Evolutionary conservation across 257 asterid species (phyloP).

Genomic region (Solanum arcanum): DNA sequence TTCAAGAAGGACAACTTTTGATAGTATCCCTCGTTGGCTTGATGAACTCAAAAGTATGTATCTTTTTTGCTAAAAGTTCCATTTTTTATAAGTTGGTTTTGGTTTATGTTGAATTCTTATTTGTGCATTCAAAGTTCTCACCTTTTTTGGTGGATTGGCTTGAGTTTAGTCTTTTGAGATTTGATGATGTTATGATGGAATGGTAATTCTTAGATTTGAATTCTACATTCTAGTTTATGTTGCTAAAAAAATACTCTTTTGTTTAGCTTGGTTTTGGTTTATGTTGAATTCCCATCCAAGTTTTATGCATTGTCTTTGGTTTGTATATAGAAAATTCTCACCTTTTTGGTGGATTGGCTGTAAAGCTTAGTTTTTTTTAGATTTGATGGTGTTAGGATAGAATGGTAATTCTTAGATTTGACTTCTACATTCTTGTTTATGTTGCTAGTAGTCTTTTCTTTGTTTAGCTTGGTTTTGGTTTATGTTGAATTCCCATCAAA

Average conservation of each 20-base stretch:
- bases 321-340: background rate
- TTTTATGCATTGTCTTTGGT: background rate
- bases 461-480: background rate
- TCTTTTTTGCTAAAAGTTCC: background rate
- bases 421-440: background rate
- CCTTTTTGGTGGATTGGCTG: background rate
- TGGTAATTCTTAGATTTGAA: background rate
- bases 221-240: background rate
- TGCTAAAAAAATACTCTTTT: background rate
- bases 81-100: background rate
- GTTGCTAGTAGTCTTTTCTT: background rate
- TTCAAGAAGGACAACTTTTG: slow-evolving; percentile 43
- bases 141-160: background rate
- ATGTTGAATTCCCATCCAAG: background rate
- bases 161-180: background rate
- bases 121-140: background rate
- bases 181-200: background rate
- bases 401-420: background rate
- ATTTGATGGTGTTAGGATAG: background rate
- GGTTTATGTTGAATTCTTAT: background rate
- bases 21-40: slow-evolving; percentile 69
- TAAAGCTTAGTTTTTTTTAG: background rate
- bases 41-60: slow-evolving; percentile 51
- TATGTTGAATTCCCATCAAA: background rate
- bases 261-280: background rate